A percentile compares a stretch with the other conserved stretches of the same genome.
phyloP scores from a whole-genome alignment of 257 asterid genomes.

The Scutellaria barbata region DNA sequence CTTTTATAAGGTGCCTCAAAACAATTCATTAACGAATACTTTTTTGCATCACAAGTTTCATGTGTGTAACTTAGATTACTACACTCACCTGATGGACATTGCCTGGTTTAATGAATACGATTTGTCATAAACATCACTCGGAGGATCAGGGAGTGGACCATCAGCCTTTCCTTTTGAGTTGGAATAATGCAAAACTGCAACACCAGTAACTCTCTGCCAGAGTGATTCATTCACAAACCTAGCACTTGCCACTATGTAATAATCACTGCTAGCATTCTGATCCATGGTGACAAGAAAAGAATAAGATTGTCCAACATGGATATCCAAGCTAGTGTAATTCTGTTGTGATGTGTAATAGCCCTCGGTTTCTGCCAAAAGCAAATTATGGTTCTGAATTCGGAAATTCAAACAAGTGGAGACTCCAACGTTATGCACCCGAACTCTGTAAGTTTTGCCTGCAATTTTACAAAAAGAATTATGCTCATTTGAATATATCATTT shows the following conservation, averaged over 20 bases:
- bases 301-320: slow-evolving; percentile 21
- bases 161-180: slow-evolving; percentile 7
- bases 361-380: slow-evolving; percentile 14
- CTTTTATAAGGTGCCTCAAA: not conserved
- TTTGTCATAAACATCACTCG: slow-evolving; percentile 8
- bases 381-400: slow-evolving; percentile 12
- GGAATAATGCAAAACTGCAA: slow-evolving; percentile 13
- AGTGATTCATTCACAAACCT: slow-evolving; percentile 24
- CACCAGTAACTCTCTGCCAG: slow-evolving; percentile 15
- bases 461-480: not conserved
- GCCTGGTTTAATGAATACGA: slow-evolving; percentile 11
- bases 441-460: slow-evolving; percentile 9
- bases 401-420: slow-evolving; percentile 7
- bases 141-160: slow-evolving; percentile 17
- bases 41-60: not conserved
- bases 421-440: slow-evolving; percentile 8
- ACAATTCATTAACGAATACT: not conserved
- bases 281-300: slow-evolving; percentile 20
- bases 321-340: slow-evolving; percentile 17
- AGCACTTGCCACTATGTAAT: slow-evolving; percentile 15
- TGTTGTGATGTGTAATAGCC: slow-evolving; percentile 15
- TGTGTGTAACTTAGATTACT: not conserved
- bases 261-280: slow-evolving; percentile 19
- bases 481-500: not conserved
- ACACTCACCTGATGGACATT: slow-evolving; percentile 10